Evolutionary conservation across 2,329 filamentous ascomycete species (phyloP).

Genomic region (Phaeosphaeriaceae sp.): DNA sequence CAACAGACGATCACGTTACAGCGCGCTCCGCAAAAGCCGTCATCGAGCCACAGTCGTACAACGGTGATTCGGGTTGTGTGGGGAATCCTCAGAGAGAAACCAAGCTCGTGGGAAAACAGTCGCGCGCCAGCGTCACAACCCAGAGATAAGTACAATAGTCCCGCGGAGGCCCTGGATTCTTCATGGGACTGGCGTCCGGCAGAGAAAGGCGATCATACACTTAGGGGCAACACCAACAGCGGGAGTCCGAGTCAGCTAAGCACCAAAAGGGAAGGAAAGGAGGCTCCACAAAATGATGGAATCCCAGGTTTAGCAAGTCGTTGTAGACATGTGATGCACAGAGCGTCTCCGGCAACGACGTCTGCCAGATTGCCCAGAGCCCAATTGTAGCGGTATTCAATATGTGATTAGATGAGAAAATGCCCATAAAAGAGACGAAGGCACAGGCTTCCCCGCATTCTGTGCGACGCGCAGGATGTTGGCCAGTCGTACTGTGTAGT

Average conservation of each 20-base stretch:
- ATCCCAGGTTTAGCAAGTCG: constrained; percentile 8
- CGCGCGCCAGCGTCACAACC: not conserved
- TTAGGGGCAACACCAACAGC: constrained; percentile 1
- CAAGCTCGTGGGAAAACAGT: not conserved
- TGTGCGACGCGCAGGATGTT: not conserved
- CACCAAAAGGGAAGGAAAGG: not conserved
- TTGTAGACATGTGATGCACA: not conserved
- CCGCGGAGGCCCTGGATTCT: not conserved
- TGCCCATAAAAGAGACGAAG: not conserved
- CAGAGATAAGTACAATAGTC: not conserved
- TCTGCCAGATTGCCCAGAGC: not conserved
- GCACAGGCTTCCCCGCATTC: not conserved
- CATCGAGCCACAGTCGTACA: constrained; percentile 10
- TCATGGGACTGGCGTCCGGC: not conserved
- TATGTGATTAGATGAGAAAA: not conserved
- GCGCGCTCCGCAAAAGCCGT: not conserved
- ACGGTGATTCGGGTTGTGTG: not conserved
- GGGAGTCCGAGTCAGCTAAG: constrained; percentile 19
- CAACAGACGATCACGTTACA: not conserved
- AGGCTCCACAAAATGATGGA: not conserved
- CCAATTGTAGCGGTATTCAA: not conserved
- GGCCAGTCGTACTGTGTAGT: not conserved
- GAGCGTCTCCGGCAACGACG: not conserved
- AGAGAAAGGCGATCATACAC: constrained; percentile 5
- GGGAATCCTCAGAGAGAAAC: not conserved